Evolutionary conservation across 1,139 yeast genomes (phyloP).

Genomic region (Zygosaccharomyces sapae): DNA sequence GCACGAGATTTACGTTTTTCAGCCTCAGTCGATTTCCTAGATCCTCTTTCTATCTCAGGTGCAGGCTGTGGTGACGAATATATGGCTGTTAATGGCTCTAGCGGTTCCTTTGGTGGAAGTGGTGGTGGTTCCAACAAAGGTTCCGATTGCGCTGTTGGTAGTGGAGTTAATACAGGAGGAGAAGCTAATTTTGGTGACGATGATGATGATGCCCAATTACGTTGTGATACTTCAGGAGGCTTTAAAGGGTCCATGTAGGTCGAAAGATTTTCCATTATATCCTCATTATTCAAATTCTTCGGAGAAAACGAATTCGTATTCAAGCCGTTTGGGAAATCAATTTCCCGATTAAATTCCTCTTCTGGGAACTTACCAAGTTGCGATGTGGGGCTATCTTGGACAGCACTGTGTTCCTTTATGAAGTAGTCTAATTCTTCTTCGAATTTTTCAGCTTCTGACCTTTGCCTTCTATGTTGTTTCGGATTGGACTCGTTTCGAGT

Average conservation of each 20-base stretch:
- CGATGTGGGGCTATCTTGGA: background rate
- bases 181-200: background rate
- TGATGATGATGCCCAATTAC: background rate
- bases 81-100: background rate
- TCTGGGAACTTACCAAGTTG: background rate
- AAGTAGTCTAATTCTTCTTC: slow-evolving; percentile 34
- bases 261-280: slow-evolving; percentile 13
- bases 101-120: background rate
- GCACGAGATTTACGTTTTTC: slow-evolving; percentile 8
- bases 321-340: background rate
- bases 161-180: background rate
- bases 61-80: background rate
- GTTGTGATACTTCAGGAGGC: background rate
- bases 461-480: slow-evolving; percentile 29
- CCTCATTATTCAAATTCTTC: slow-evolving; percentile 1
- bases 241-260: slow-evolving; percentile 18
- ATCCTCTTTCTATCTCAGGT: background rate
- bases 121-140: background rate
- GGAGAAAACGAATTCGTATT: background rate
- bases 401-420: slow-evolving; percentile 19
- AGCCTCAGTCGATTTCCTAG: background rate
- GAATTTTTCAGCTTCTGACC: slow-evolving; percentile 35
- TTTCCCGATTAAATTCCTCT: background rate
- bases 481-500: background rate
- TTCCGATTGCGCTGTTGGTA: background rate